Conservation (phyloP, 2,329 filamentous ascomycete species). For the Acarospora socialis region DNA sequence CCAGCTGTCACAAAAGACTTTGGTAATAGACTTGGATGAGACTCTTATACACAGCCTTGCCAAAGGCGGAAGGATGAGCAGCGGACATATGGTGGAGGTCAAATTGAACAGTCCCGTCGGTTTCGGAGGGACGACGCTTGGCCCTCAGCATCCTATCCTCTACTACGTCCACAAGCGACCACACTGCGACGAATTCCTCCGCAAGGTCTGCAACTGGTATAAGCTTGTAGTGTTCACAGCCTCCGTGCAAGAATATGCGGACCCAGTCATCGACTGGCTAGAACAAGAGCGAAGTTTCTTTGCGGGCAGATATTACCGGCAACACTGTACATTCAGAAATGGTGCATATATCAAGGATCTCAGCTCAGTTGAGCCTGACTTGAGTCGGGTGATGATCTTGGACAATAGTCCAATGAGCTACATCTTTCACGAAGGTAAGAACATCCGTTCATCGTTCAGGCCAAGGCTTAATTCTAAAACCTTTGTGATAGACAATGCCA, state of each 20-base stretch:
- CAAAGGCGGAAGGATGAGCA: conserved; percentile 88
- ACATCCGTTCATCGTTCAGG: conserved; percentile 5
- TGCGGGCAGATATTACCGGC: conserved; percentile 80
- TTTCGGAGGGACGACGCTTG: conserved; percentile 50
- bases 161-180: conserved; percentile 99
- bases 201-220: conserved; percentile 94
- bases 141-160: conserved; percentile 85
- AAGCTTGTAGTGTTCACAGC: conserved; percentile 94
- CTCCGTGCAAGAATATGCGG: conserved; percentile 94
- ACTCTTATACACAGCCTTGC: conserved; percentile 97
- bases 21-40: conserved; percentile 92
- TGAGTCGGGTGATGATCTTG: conserved; percentile 97
- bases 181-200: conserved; percentile 89
- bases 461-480: conserved; percentile 12
- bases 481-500: conserved; percentile 69
- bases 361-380: conserved; percentile 85
- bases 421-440: conserved; percentile 89
- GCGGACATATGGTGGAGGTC: conserved; percentile 97
- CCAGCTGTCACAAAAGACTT: conserved; percentile 63
- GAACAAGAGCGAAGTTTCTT: conserved; percentile 97
- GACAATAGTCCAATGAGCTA: conserved; percentile 98
- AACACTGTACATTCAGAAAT: conserved; percentile 91
- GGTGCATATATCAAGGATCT: conserved; percentile 98
- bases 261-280: conserved; percentile 97
- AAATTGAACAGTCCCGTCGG: conserved; percentile 63